A percentile compares a stretch with the other conserved stretches of the same genome.
These are phyloP conservation scores for Penicillium sp. DNA, from an alignment of 2,329 filamentous ascomycete genomes.

Conservation along the genomic window DNA sequence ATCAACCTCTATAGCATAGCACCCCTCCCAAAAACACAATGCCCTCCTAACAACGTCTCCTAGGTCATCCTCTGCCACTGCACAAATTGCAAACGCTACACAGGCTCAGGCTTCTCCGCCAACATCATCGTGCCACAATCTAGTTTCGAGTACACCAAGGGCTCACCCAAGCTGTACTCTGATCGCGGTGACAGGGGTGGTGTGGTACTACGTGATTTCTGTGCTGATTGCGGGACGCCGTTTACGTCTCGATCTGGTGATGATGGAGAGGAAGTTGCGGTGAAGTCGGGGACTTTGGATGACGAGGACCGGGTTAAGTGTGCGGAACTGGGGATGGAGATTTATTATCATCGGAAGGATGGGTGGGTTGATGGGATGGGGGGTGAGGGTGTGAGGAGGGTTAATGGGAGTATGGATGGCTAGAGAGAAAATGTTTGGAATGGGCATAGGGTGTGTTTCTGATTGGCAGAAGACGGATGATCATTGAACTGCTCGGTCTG, in stretches of 20 bases:
- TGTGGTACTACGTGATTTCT: conserved; percentile 28
- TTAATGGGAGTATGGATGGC: conserved; percentile 12
- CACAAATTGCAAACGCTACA: conserved; percentile 36
- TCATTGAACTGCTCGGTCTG: neutral
- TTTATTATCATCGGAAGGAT: conserved; percentile 32
- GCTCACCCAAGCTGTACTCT: conserved; percentile 30
- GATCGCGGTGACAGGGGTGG: conserved; percentile 23
- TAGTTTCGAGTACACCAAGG: conserved; percentile 26
- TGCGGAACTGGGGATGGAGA: conserved; percentile 26
- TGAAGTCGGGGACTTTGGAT: conserved; percentile 35
- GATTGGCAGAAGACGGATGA: neutral
- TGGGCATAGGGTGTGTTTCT: neutral
- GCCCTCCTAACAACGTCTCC: neutral
- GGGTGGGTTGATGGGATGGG: conserved; percentile 27
- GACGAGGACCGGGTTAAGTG: conserved; percentile 23
- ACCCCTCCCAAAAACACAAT: neutral
- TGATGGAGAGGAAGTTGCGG: conserved; percentile 15
- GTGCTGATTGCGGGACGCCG: conserved; percentile 32
- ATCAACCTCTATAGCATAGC: neutral
- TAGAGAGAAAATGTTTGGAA: neutral
- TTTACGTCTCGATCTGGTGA: conserved; percentile 25
- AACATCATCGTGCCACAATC: conserved; percentile 30
- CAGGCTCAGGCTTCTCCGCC: conserved; percentile 33
- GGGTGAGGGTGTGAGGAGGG: conserved; percentile 14
- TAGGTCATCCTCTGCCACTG: conserved; percentile 36